Evolutionary conservation across 2,329 filamentous ascomycete species (phyloP).

Genomic region (Pestalotiopsis sp.): DNA sequence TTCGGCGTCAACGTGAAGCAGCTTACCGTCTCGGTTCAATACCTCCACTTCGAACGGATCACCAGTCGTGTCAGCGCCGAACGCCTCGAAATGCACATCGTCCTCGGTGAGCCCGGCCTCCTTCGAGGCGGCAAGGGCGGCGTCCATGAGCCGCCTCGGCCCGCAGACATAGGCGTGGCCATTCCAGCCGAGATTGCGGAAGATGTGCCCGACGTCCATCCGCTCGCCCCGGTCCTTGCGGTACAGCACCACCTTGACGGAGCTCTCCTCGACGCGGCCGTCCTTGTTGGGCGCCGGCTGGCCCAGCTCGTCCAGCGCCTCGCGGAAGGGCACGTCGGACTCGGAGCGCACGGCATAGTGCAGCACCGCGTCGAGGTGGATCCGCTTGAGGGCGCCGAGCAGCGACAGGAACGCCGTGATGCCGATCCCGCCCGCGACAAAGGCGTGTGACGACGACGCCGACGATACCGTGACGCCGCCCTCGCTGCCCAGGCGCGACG

Average conservation of each 20-base stretch:
- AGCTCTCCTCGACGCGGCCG: neutral
- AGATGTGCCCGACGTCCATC: slow-evolving; percentile 51
- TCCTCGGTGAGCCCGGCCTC: slow-evolving; percentile 44
- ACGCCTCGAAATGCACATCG: slow-evolving; percentile 64
- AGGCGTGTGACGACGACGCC: slow-evolving; percentile 59
- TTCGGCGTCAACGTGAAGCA: slow-evolving; percentile 46
- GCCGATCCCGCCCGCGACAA: slow-evolving; percentile 66
- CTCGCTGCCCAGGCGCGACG: slow-evolving; percentile 47
- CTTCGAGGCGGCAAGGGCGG: slow-evolving; percentile 42
- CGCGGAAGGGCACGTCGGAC: slow-evolving; percentile 56
- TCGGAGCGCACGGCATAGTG: slow-evolving; percentile 60
- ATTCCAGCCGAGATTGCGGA: slow-evolving; percentile 50
- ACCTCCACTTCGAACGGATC: slow-evolving; percentile 63
- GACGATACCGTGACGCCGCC: slow-evolving; percentile 41
- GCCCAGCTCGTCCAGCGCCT: slow-evolving; percentile 44
- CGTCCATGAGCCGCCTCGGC: slow-evolving; percentile 57
- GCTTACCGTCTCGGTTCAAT: slow-evolving; percentile 31
- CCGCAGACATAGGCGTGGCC: slow-evolving; percentile 65
- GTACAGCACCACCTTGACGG: slow-evolving; percentile 49
- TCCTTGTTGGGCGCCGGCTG: slow-evolving; percentile 2
- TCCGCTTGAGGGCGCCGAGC: slow-evolving; percentile 34
- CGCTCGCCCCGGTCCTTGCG: slow-evolving; percentile 51
- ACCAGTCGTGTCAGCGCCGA: slow-evolving; percentile 53
- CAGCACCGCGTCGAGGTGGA: slow-evolving; percentile 52
- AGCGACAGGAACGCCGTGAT: slow-evolving; percentile 65